phyloP scores from a whole-genome alignment of 2,329 filamentous ascomycete genomes.

The Arthrinium phaeospermum region DNA sequence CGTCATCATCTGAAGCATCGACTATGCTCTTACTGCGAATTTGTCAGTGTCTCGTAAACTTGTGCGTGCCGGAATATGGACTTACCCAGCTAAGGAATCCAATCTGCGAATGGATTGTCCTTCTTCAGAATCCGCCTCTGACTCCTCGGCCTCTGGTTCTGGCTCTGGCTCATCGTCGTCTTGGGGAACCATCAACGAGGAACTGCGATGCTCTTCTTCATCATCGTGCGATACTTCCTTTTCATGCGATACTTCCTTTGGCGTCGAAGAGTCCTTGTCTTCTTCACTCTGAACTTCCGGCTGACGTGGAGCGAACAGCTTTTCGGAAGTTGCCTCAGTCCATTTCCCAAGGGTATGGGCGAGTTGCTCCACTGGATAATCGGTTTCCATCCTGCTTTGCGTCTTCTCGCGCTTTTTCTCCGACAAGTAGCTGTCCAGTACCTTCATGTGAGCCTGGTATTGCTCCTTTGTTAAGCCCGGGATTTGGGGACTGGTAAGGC shows the following conservation, averaged over 20 bases:
- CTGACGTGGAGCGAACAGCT: neutral
- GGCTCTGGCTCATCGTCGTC: neutral
- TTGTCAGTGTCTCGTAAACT: neutral
- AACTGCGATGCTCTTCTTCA: neutral
- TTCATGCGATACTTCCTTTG: neutral
- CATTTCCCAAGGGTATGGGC: neutral
- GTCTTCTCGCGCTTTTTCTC: neutral
- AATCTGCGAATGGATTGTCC: neutral
- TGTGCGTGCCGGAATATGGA: neutral
- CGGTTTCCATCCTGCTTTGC: neutral
- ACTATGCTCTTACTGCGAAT: neutral
- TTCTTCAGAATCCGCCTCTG: neutral
- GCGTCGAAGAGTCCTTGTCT: neutral
- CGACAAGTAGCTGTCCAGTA: neutral
- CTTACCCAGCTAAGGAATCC: neutral
- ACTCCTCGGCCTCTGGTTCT: neutral
- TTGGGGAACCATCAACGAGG: neutral
- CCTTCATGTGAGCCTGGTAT: neutral
- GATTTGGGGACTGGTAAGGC: constrained; percentile 24
- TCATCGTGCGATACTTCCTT: neutral
- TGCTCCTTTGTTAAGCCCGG: neutral
- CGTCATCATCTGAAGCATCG: neutral
- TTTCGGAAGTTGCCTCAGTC: neutral
- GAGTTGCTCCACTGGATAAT: neutral
- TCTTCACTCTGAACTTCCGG: neutral